Percentiles rank a stretch among this genome's conserved stretches.
Evolutionary conservation across 371 early-diverging fungal species (phyloP).

Genomic region (Mucor plumbeus): DNA sequence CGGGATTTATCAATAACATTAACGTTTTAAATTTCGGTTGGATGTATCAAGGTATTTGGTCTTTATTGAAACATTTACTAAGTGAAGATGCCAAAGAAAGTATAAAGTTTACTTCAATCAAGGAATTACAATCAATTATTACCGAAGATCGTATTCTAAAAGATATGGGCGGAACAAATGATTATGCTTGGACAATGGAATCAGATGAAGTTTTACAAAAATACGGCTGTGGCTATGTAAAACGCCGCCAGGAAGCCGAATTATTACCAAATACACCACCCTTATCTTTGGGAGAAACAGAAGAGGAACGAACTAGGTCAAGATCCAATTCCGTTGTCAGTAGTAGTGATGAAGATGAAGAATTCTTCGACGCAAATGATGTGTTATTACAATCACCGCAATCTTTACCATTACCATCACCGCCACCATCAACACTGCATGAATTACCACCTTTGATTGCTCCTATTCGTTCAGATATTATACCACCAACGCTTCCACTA

Average conservation of each 20-base stretch:
- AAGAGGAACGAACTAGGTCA: background rate
- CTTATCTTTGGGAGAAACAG: background rate
- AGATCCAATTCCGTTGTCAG: constrained; percentile 4
- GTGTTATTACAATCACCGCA: constrained; percentile 11
- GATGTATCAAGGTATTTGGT: constrained; percentile 56
- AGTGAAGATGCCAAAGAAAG: constrained; percentile 42
- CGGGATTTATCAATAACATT: constrained; percentile 39
- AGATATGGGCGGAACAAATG: constrained; percentile 46
- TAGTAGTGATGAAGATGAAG: constrained; percentile 21
- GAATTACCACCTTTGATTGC: constrained; percentile 3
- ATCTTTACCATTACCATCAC: background rate
- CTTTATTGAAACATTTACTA: constrained; percentile 43
- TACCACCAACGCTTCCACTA: background rate
- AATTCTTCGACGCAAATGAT: constrained; percentile 40
- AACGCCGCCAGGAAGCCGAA: constrained; percentile 3
- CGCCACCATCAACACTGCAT: constrained; percentile 4
- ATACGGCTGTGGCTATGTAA: constrained; percentile 32
- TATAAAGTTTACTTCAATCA: constrained; percentile 37
- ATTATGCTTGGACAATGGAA: constrained; percentile 43
- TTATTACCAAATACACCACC: constrained; percentile 22
- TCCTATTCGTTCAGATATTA: background rate
- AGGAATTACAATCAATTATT: constrained; percentile 35
- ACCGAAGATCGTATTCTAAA: constrained; percentile 29
- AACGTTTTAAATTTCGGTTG: constrained; percentile 54
- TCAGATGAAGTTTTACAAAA: constrained; percentile 35